Evolutionary conservation across 1,139 yeast genomes (phyloP), one percentile per base, ranked within the genome.

Genomic region (Candida mesenterica): DNA sequence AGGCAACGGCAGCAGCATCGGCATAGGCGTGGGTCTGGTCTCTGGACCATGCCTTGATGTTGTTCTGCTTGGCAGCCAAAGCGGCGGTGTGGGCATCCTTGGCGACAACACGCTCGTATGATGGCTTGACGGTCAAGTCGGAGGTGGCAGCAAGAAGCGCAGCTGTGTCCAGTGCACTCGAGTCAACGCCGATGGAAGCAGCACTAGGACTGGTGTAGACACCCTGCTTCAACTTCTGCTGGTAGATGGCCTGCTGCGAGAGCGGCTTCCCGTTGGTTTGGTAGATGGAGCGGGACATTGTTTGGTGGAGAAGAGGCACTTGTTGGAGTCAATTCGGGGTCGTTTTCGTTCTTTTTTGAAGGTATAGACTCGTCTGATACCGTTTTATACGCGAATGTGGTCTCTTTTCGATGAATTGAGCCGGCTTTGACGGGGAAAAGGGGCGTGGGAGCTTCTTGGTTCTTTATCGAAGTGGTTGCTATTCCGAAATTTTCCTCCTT

Each of bases 201-300:
- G 68, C 70, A 9, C 86, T 80, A 2, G 96, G 96, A 37, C 79
- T 70, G 45, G 75, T 73, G 61, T 72, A 87, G 34, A 81, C 70
- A 27, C 96, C 96, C 52, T 82, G 83, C 52, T 77, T 84, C 54
- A 82, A 62, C 52, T 82, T 82, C 44, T 88, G 90, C 48, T 80
- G 82, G 62, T 86, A 87, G 37, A 81, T 60, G 3, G 95, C 95
- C 55, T 82, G 86, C 45, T 75, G 77, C 30, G 87, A 79, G 42
- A 83, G 67, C 12, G 87, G 88, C 50, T 77, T 77, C 14, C 87
- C 89, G 44, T 76, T 69, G 37, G 77, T 67, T 59, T 81, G 87
- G 55, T 83, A 83, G 33, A 76, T 79, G 12, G 79, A 68, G 38
- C 61, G 59, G 31, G 70, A 60, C 71, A 65, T 65, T 26, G 31